Percentiles rank a stretch among this genome's conserved stretches.
Conservation (phyloP, 1,284 basidiomycete genomes). For the Puccinia coronata region DNA sequence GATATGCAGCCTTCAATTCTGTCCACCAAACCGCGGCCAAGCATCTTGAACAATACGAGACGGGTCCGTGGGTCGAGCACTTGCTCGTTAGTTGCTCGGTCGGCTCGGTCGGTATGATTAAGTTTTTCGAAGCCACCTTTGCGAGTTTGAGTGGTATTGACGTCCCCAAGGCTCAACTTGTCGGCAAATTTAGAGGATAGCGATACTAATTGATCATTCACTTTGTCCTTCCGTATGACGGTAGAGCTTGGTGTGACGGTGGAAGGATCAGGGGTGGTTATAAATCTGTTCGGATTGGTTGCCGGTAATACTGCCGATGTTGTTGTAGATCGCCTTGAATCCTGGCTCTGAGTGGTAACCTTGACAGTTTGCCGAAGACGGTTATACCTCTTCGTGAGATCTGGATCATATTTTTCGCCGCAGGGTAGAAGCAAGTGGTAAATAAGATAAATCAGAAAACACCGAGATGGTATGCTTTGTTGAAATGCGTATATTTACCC, state of each 20-base stretch:
- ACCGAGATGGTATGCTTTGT: no score
- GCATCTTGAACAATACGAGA: conserved; percentile 88
- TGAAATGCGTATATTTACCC: conserved; percentile 62
- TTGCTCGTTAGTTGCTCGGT: conserved; percentile 90
- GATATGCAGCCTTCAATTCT: conserved; percentile 90
- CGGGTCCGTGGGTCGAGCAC: conserved; percentile 88
- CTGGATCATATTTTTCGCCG: conserved; percentile 61
- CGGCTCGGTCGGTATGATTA: conserved; percentile 86
- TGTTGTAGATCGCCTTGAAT: conserved; percentile 20
- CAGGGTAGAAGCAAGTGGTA: conserved; percentile 8
- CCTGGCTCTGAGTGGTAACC: conserved; percentile 12
- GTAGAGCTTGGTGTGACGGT: conserved; percentile 47
- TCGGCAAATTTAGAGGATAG: conserved; percentile 45
- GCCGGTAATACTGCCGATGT: conserved; percentile 31
- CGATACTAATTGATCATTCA: conserved; percentile 51
- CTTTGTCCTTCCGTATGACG: conserved; percentile 49
- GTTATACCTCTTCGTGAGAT: conserved; percentile 96
- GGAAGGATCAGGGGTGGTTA: conserved; percentile 50
- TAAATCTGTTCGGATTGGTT: conserved; percentile 43
- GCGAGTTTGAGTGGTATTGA: conserved; percentile 79
- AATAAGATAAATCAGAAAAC: no score
- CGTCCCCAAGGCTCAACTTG: conserved; percentile 58
- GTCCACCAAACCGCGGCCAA: conserved; percentile 78
- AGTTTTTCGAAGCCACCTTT: conserved; percentile 83
- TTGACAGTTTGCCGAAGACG: conserved; percentile 60